Percentiles rank a stretch among this genome's conserved stretches.
These are phyloP conservation scores for Carex scoparia DNA, from an alignment of 176 grass and related monocot genomes.

Conservation along the genomic window DNA sequence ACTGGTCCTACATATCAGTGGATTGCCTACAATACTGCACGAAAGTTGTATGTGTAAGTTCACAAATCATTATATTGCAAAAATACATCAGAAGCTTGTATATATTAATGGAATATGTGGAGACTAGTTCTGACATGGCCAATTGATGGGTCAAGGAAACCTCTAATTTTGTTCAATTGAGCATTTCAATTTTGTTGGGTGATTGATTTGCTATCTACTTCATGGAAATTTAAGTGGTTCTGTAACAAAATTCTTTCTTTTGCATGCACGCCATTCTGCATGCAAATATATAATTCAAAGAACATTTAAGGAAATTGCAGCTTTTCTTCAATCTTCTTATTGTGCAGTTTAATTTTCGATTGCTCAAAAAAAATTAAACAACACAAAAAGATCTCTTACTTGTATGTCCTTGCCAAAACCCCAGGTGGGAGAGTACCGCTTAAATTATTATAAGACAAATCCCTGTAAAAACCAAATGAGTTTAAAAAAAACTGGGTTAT, in stretches of 20 bases:
- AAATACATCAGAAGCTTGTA: background rate
- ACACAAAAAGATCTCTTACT: slow-evolving; percentile 37
- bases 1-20: slow-evolving; percentile 63
- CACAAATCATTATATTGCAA: background rate
- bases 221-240: background rate
- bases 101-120: background rate
- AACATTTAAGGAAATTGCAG: background rate
- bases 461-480: slow-evolving; percentile 40
- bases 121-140: background rate
- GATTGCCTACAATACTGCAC: slow-evolving; percentile 95
- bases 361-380: background rate
- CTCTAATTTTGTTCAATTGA: background rate
- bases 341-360: background rate
- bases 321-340: background rate
- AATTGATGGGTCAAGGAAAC: background rate
- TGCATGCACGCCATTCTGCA: background rate
- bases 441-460: slow-evolving; percentile 93
- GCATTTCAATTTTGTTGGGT: background rate
- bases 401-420: slow-evolving; percentile 73
- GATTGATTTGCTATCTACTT: background rate
- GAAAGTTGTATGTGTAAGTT: slow-evolving; percentile 13
- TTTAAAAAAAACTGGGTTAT: background rate
- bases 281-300: background rate
- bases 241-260: background rate
- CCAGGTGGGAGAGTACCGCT: slow-evolving; percentile 52